Evolutionary conservation across 129 eudicot species (phyloP).

Genomic region (Sambucus nigra): DNA sequence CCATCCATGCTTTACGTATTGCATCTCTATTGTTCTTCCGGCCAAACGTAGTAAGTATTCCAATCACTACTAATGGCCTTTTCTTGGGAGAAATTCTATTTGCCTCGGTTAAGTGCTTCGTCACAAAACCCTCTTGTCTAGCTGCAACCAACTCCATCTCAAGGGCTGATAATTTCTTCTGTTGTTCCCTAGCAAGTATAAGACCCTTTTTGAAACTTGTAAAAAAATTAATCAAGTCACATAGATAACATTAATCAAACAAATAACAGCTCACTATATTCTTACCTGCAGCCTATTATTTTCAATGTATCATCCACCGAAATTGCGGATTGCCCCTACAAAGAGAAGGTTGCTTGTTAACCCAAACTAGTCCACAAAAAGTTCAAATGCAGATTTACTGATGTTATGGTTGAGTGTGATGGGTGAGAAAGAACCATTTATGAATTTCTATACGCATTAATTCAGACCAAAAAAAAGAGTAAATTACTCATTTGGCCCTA

Average conservation of each 20-base stretch:
- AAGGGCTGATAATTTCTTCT: conserved; percentile 71
- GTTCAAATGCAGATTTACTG: conserved; percentile 4
- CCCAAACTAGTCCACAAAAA: conserved; percentile 6
- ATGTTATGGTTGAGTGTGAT: too few species aligned
- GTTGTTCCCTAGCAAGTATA: conserved; percentile 77
- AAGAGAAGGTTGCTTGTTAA: conserved; percentile 8
- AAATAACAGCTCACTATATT: conserved; percentile 4
- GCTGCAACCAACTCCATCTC: conserved; percentile 89
- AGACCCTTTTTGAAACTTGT: conserved; percentile 17
- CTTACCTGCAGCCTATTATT: conserved; percentile 83
- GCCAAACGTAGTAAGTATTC: conserved; percentile 84
- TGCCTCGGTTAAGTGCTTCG: conserved; percentile 38
- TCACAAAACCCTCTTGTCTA: conserved; percentile 68
- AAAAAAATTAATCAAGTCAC: conserved; percentile 2
- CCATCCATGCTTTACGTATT: conserved; percentile 91
- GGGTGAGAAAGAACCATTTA: neutral
- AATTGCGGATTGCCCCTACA: conserved; percentile 71
- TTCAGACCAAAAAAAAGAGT: too few species aligned
- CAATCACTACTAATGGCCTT: conserved; percentile 65
- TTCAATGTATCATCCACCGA: conserved; percentile 86
- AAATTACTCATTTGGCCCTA: too few species aligned
- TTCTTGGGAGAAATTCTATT: conserved; percentile 28
- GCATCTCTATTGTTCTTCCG: conserved; percentile 85
- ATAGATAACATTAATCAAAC: neutral
- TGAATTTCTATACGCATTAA: neutral